Percentiles rank a stretch among this genome's conserved stretches.
Conservation (phyloP, 306 rosid species). For the Castanea mollissima region DNA sequence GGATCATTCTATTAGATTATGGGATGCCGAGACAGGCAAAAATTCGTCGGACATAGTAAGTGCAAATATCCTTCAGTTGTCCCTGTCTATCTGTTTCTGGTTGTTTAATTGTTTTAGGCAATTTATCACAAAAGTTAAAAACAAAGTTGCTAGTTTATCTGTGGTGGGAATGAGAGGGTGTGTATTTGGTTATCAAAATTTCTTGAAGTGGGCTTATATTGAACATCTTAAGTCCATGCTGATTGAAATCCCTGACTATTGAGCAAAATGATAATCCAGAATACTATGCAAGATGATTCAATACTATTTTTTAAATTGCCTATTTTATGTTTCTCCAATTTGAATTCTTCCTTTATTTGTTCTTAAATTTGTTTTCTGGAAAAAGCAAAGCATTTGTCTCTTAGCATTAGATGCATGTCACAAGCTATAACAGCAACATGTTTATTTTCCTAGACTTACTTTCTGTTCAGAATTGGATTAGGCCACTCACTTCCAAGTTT, state of each 20-base stretch:
- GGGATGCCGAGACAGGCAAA: conserved; percentile 88
- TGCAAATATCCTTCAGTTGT: conserved; percentile 7
- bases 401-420: background rate
- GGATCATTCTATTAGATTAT: conserved; percentile 84
- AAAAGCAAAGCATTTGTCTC: background rate
- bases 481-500: background rate
- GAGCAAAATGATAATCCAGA: background rate
- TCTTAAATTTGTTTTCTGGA: background rate
- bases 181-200: no score
- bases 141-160: no score
- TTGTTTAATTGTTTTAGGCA: background rate
- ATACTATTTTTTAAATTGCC: background rate
- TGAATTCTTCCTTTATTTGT: background rate
- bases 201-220: no score
- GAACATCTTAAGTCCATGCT: no score
- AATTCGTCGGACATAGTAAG: conserved; percentile 59
- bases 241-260: no score
- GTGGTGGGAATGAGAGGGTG: no score
- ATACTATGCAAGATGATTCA: background rate
- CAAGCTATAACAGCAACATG: background rate
- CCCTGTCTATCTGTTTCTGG: background rate
- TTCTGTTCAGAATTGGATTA: background rate
- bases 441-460: conserved; percentile 6
- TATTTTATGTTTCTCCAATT: conserved; percentile 2
- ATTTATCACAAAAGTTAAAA: no score